Conservation (phyloP, 345 rosid genomes). For the Eucalyptus regnans region DNA sequence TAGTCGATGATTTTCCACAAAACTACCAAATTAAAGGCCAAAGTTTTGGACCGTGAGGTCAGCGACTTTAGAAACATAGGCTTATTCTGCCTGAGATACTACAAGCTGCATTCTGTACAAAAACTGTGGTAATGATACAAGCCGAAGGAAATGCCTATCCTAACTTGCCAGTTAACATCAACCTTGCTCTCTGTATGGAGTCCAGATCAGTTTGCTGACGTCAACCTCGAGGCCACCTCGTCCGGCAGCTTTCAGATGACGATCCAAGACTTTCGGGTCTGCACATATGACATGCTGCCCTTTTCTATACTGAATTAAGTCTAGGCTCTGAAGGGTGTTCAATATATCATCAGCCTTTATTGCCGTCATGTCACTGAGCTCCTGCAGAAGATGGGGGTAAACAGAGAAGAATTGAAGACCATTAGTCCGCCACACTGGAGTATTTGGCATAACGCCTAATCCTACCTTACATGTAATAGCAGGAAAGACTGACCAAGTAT, state of each 20-base stretch:
- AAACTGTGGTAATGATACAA: neutral
- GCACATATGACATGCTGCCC: constrained; percentile 99
- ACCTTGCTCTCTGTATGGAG: constrained; percentile 94
- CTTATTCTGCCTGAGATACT: neutral
- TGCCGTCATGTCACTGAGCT: constrained; percentile 99
- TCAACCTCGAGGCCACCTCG: constrained; percentile 96
- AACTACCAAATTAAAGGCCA: neutral
- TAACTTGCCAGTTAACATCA: neutral
- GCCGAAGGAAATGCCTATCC: neutral
- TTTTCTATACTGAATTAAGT: constrained; percentile 92
- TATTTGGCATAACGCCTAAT: neutral
- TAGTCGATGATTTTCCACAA: neutral
- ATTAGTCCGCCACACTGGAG: neutral
- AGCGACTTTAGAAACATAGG: neutral
- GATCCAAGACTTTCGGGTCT: constrained; percentile 92
- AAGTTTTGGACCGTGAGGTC: neutral
- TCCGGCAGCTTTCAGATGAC: constrained; percentile 97
- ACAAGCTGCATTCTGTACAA: neutral
- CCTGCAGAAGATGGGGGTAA: constrained; percentile 21
- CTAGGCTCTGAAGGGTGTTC: constrained; percentile 90
- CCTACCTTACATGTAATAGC: neutral
- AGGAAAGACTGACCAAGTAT: neutral
- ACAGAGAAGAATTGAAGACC: neutral
- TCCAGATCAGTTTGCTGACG: constrained; percentile 95
- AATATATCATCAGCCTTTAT: constrained; percentile 94